A percentile compares a stretch with the other conserved stretches of the same genome.
phyloP scores from a whole-genome alignment of 805 yeast genomes.

The Saccharomyces mikatae region DNA sequence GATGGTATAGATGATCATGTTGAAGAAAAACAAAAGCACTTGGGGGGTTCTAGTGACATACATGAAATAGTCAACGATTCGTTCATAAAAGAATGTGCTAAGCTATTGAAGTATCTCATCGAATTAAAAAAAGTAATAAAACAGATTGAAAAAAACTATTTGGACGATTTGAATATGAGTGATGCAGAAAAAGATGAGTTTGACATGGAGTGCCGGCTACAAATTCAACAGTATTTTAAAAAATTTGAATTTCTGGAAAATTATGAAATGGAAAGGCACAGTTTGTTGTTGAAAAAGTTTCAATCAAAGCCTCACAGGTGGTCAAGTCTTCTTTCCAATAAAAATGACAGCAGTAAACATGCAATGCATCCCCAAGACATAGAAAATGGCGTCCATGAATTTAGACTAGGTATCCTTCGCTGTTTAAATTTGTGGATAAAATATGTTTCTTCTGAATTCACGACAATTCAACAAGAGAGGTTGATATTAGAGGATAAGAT shows the following conservation, averaged over 20 bases:
- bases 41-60: background rate
- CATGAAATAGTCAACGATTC: slow-evolving; percentile 17
- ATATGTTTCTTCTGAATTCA: slow-evolving; percentile 37
- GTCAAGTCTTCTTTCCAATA: slow-evolving; percentile 1
- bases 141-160: slow-evolving; percentile 24
- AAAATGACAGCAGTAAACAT: slow-evolving; percentile 9
- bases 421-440: slow-evolving; percentile 41
- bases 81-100: slow-evolving; percentile 25
- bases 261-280: slow-evolving; percentile 43
- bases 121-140: slow-evolving; percentile 25
- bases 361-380: slow-evolving; percentile 2
- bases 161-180: slow-evolving; percentile 26
- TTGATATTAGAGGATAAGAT: slow-evolving; percentile 14
- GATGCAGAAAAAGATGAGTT: slow-evolving; percentile 46
- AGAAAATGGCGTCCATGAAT: slow-evolving; percentile 21
- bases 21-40: background rate
- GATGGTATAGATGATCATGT: background rate
- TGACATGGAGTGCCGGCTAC: slow-evolving; percentile 46
- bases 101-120: slow-evolving; percentile 21
- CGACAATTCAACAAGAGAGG: slow-evolving; percentile 43
- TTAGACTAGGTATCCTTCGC: slow-evolving; percentile 43
- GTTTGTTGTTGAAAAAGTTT: slow-evolving; percentile 16
- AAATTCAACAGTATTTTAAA: slow-evolving; percentile 44
- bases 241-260: slow-evolving; percentile 42
- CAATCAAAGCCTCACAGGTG: slow-evolving; percentile 3